Evolutionary conservation across 345 rosid genomes (phyloP), one percentile per base, ranked within the genome.

Genomic region (Rhodomyrtus tomentosa): DNA sequence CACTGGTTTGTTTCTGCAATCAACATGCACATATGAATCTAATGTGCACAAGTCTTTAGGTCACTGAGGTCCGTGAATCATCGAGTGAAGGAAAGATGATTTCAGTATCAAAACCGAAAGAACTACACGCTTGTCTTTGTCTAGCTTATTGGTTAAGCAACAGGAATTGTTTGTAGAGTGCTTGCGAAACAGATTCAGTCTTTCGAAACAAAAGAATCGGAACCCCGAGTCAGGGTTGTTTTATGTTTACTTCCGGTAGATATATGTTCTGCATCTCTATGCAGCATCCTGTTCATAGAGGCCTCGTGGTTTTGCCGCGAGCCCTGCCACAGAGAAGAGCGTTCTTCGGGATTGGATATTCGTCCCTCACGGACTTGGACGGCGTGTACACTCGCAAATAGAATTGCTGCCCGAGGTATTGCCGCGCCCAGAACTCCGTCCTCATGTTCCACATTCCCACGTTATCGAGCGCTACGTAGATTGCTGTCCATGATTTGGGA

Each of bases 391-490:
- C 99, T 83, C 98, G 82, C 83, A 97, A 51, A 72, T 97, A 95
- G 54, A 97, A 92, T 32, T 95, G 99, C 82, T 95, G 99, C 11
- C 99, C 99, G 0, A 97, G 92, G 86, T 97, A 97, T 62, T 95
- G 99, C 48, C 99, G 88, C 0, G 98, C 96, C 99, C 99, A 97
- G 18, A 86, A 92, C 87, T 97, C 95, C 7, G 93, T 86, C 80
- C 99, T 93, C 86, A 97, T 48, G 90, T 97, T 95, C 99, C 99
- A 97, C 98, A 95, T 95, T 25, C 99, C 99, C 38, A 93, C 98
- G 80, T 95, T 97, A 87, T 95, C 99, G 21, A 97, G 91, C 45
- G 95, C 89, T 18, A 97, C 87, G 85, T 97, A 97, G 10, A 97
- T 88, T 1, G 99, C 98, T 14, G 98, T 95, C 99, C 99, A 97